Evolutionary conservation across 345 rosid genomes (phyloP).

Genomic region (Salix brachista): DNA sequence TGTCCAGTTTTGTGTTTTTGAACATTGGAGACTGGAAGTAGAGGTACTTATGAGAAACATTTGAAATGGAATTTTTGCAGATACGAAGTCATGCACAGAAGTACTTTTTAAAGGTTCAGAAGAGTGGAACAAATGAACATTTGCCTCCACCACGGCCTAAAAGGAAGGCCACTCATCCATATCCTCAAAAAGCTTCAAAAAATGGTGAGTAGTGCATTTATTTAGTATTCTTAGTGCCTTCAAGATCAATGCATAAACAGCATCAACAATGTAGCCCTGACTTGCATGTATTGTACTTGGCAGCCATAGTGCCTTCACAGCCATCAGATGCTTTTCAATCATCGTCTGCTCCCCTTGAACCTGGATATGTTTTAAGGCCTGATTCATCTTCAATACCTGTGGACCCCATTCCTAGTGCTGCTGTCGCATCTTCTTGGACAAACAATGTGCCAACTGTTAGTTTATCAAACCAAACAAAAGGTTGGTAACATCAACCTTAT

Average conservation of each 20-base stretch:
- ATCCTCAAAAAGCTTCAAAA: conserved; percentile 87
- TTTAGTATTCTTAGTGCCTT: background rate
- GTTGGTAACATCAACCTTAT: conserved; percentile 20
- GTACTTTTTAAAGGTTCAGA: conserved; percentile 86
- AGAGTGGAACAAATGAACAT: conserved; percentile 75
- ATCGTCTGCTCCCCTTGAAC: conserved; percentile 46
- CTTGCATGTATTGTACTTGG: background rate
- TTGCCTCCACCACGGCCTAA: conserved; percentile 97
- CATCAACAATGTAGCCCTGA: background rate
- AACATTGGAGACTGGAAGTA: background rate
- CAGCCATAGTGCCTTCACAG: conserved; percentile 47
- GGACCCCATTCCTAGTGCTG: conserved; percentile 30
- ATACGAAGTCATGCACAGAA: conserved; percentile 97
- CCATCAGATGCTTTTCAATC: conserved; percentile 42
- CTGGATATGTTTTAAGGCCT: conserved; percentile 36
- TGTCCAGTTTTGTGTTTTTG: conserved; percentile 6
- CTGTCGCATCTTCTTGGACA: conserved; percentile 53
- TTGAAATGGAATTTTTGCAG: conserved; percentile 38
- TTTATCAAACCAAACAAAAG: conserved; percentile 36
- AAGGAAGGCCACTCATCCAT: conserved; percentile 89
- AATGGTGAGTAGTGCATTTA: conserved; percentile 35
- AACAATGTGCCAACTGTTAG: conserved; percentile 33
- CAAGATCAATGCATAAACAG: conserved; percentile 10
- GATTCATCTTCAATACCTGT: conserved; percentile 44
- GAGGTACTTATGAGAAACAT: background rate